Conservation (phyloP, 1,284 basidiomycete genomes). For the Ceratobasidium sp. region DNA sequence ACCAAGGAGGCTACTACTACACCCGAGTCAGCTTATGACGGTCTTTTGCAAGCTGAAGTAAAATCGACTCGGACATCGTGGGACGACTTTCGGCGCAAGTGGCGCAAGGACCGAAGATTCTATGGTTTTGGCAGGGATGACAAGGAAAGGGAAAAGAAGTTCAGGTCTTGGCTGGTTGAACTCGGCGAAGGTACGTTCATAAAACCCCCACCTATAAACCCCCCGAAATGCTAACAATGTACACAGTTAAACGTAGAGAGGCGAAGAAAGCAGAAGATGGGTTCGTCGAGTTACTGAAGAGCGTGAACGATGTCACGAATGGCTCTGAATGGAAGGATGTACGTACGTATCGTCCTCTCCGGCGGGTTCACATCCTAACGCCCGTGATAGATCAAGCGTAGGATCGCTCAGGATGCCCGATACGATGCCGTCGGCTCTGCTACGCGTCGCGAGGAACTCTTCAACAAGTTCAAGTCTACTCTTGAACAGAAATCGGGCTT, state of each 20-base stretch:
- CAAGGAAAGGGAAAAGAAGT: constrained; percentile 89
- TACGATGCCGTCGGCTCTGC: constrained; percentile 94
- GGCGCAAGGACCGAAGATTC: constrained; percentile 93
- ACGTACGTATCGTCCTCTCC: constrained; percentile 51
- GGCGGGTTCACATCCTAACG: constrained; percentile 18
- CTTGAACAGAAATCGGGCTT: background rate
- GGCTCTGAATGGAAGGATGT: constrained; percentile 82
- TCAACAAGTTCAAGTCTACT: constrained; percentile 70
- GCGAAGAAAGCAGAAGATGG: constrained; percentile 88
- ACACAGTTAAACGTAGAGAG: constrained; percentile 81
- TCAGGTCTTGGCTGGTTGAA: constrained; percentile 86
- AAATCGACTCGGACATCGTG: constrained; percentile 92
- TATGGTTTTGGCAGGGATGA: constrained; percentile 93
- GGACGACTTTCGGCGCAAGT: constrained; percentile 88
- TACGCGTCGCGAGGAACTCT: constrained; percentile 91
- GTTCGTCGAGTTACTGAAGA: constrained; percentile 87
- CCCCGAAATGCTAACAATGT: constrained; percentile 7
- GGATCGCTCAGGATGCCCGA: constrained; percentile 77
- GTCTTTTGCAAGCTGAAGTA: constrained; percentile 83
- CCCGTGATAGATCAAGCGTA: constrained; percentile 70
- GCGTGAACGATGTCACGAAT: constrained; percentile 59
- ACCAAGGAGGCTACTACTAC: constrained; percentile 50
- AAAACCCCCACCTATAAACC: background rate
- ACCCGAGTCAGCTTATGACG: constrained; percentile 75
- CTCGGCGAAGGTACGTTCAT: constrained; percentile 84